Base-by-base conservation (phyloP, 1,284 basidiomycete genomes). In the Gymnopus androsaceus region DNA sequence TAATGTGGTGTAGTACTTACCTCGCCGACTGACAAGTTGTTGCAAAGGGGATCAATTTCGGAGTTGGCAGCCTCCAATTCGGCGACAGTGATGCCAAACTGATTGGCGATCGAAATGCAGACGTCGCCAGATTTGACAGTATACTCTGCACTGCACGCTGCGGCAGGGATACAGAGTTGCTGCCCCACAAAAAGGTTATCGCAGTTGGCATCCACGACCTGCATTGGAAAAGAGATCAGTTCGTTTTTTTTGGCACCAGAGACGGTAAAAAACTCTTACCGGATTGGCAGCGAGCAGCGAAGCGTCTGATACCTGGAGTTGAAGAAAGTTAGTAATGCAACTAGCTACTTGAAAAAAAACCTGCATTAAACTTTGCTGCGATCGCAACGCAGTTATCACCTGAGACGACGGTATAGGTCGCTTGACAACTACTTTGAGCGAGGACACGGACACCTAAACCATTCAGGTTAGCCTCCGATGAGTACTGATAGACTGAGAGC, bases 1-100 rank as follows among this genome's bases (percentile, higher is more conserved):
- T n/a, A n/a, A n/a, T n/a, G n/a, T n/a, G n/a, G n/a, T 38, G 3
- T n/a, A 27, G n/a, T 25, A 9, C 41, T 27, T 28, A 50, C 48
- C 48, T 50, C 48, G 21, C 48, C 48, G 15, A 23, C 15, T 25
- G 37, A 23, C 25, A 50, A 27, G 25, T 50, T 50, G 30, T 38
- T 27, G 33, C 48, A 50, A 21, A 38, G 17, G 19, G 48, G 34
- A 19, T 52, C 40, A 8, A 52, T 44, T 11, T 52, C 41, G 14
- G 17, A n/a, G 37, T 52, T 52, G 25, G 50, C 50, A 52, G 50
- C 50, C 30, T 52, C 38, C 27, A 52, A 27, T 27, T 52, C 38
- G 19, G 50, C 40, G 23, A 31, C 40, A 23, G 50, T 52, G n/a
- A 52, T 52, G 28, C 33, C 33, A 40, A 44, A 52, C 31, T 42